A percentile compares a stretch with the other conserved stretches of the same genome.
phyloP scores from a whole-genome alignment of 2,329 filamentous ascomycete genomes.

The Phaeomoniella chlamydospora region DNA sequence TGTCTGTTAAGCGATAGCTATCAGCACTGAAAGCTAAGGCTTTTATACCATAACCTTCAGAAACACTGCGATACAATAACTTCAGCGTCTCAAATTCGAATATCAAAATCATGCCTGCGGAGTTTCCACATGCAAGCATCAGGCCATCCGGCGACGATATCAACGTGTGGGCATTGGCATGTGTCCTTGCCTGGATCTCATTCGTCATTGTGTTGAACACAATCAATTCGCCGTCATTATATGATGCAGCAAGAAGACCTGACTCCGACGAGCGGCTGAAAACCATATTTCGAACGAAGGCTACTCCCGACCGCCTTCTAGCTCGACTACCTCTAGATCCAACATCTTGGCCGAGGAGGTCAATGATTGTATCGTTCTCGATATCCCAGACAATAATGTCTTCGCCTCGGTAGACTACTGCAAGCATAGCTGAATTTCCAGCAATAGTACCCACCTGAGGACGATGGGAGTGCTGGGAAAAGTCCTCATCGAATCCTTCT shows the following conservation, averaged over 20 bases:
- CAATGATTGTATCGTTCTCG: not conserved
- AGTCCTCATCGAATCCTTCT: no score
- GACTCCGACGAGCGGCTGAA: not conserved
- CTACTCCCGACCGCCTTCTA: not conserved
- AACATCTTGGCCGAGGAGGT: not conserved
- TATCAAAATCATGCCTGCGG: constrained; percentile 4
- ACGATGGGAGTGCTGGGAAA: not conserved
- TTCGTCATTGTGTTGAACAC: constrained; percentile 6
- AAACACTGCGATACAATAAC: no score
- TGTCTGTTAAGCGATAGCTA: constrained; percentile 8
- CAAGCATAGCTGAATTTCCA: no score
- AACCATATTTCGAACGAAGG: not conserved
- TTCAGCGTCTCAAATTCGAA: constrained; percentile 5
- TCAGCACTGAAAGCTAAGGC: constrained; percentile 9
- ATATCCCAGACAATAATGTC: not conserved
- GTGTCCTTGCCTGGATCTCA: constrained; percentile 6
- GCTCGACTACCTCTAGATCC: no score
- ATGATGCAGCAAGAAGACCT: constrained; percentile 2
- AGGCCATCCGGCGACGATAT: constrained; percentile 5
- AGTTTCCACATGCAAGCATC: constrained; percentile 8
- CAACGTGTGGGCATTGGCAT: constrained; percentile 7
- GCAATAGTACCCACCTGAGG: no score
- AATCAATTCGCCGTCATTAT: no score
- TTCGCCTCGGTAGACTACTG: not conserved
- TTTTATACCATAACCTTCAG: no score